Evolutionary conservation across 495 filamentous ascomycete species (phyloP), one percentile per base, ranked within the genome.

Genomic region (Hypomontagnella monticulosa): DNA sequence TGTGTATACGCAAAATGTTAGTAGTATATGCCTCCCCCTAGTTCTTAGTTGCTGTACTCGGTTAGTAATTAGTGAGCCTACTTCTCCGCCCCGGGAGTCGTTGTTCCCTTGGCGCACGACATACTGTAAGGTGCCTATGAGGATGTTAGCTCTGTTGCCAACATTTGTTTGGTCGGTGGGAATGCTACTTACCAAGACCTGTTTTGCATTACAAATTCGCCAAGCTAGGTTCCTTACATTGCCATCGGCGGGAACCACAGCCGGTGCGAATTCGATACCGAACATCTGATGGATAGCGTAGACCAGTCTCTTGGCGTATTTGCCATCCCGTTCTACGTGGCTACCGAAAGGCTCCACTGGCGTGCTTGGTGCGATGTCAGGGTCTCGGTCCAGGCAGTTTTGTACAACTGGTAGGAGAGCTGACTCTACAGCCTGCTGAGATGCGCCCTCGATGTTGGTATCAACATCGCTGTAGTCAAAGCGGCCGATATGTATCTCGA

Each of bases 211-310:
- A 74, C 90, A 96, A 60, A 99, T 91, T 68, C 95, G 85, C 96
- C 95, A 98, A 20, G 93, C 91, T 41, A 99, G 80, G 71, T 96
- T 96, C 71, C 81, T 86, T 23, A 98, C 92, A 67, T 88, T 95
- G 4, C 96, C 94, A 81, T 99, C 95, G 1, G 93, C 92, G 56
- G 89, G 87, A 40, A 99, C 95, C 10, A 99, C 96, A 48, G 91
- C 91, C 2, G 93, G 89, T 5, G 96, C 92, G 63, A 99, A 89
- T 75, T 99, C 96, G 59, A 99, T 89, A 53, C 95, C 96, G 72
- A 99, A 99, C 94, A 97, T 98, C 76, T 96, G 91, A 56, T 90
- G 90, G 36, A 98, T 91, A 8, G 96, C 95, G 78, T 94, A 98
- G 0, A 97, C 92, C 30, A 98, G 87, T 37, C 95, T 77, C 73